Conservation (phyloP, 495 filamentous ascomycete genomes). For the Penicillium lagena region DNA sequence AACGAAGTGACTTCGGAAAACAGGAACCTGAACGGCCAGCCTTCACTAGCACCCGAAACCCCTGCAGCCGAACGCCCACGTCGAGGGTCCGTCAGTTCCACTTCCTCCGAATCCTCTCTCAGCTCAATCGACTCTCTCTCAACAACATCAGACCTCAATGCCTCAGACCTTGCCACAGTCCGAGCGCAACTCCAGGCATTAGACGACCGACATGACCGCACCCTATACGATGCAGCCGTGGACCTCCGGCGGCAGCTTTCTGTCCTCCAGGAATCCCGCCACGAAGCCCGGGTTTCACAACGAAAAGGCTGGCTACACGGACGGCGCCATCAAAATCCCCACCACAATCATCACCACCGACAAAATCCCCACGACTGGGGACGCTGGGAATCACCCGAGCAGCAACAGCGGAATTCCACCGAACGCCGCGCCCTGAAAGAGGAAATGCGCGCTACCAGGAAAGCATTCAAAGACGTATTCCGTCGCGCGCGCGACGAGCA, state of each 20-base stretch:
- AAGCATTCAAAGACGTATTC: constrained; percentile 35
- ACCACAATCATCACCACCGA: background rate
- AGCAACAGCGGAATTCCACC: constrained; percentile 22
- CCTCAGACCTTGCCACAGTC: constrained; percentile 34
- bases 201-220: constrained; percentile 33
- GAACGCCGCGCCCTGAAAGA: constrained; percentile 32
- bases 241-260: constrained; percentile 34
- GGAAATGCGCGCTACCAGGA: constrained; percentile 30
- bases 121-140: constrained; percentile 38
- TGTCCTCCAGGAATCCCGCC: constrained; percentile 31
- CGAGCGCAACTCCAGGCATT: constrained; percentile 34
- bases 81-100: constrained; percentile 28
- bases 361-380: constrained; percentile 22
- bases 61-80: constrained; percentile 16
- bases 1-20: background rate
- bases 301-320: constrained; percentile 20
- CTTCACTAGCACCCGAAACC: background rate
- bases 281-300: constrained; percentile 20
- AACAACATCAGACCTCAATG: constrained; percentile 34
- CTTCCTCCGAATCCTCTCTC: constrained; percentile 31
- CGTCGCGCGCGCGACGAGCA: constrained; percentile 35
- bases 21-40: no score
- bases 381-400: constrained; percentile 35
- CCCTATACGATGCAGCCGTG: constrained; percentile 32
- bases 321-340: constrained; percentile 10